A percentile compares a stretch with the other conserved stretches of the same genome.
These are phyloP conservation scores for Salpingoeca rosetta DNA, from an alignment of 78 protist species.

Conservation along the genomic window DNA sequence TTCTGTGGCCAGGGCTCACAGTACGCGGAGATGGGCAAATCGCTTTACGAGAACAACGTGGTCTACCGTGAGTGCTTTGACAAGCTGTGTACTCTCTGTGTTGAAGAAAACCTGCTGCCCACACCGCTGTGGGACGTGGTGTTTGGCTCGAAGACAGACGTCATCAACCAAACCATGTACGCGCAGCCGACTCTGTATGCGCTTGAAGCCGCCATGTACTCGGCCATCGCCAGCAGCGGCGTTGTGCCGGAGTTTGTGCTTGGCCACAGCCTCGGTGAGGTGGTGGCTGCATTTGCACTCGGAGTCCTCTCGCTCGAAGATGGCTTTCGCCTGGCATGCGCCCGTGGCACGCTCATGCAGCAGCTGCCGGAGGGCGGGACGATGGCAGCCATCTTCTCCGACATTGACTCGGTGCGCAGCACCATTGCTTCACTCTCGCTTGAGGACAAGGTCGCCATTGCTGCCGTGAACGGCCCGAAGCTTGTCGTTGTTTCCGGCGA, in stretches of 20 bases:
- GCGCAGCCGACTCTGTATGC: too few species aligned
- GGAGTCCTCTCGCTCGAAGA: not conserved
- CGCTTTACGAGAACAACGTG: too few species aligned
- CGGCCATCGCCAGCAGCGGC: too few species aligned
- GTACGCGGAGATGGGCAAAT: too few species aligned
- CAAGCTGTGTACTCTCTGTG: too few species aligned
- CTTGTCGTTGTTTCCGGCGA: not conserved
- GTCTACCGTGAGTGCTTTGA: too few species aligned
- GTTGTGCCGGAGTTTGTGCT: not conserved
- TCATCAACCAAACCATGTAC: too few species aligned
- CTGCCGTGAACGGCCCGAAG: not conserved
- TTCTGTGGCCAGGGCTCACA: too few species aligned
- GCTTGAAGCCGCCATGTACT: too few species aligned
- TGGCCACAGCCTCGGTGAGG: not conserved
- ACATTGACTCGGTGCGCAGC: not conserved
- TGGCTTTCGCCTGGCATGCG: not conserved
- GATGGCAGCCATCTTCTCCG: not conserved
- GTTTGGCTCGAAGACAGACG: too few species aligned
- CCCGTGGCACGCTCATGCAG: not conserved
- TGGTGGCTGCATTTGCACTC: not conserved
- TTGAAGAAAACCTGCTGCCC: too few species aligned
- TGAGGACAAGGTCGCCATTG: not conserved
- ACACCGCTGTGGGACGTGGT: too few species aligned
- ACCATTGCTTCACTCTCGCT: not conserved
- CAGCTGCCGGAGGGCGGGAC: not conserved